phyloP scores from a whole-genome alignment of 192 early-diverging fungal species.

The Obelidium mucronatum region DNA sequence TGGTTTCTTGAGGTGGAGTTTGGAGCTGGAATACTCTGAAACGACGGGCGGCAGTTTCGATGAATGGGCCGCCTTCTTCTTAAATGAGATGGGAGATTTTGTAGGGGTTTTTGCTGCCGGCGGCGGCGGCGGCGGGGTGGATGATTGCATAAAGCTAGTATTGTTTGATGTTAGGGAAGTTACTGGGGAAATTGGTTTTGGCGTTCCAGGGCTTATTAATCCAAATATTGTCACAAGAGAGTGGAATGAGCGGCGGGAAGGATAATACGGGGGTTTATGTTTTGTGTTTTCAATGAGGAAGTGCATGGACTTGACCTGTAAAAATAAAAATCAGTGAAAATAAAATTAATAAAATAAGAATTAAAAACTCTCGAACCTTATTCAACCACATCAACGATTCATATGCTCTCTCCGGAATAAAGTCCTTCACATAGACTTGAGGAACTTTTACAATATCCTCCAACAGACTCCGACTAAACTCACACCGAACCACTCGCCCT shows the following conservation, averaged over 20 bases:
- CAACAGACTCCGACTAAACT: background rate
- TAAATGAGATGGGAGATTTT: background rate
- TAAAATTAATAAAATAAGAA: background rate
- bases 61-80: background rate
- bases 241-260: background rate
- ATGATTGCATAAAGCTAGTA: too few species aligned
- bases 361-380: background rate
- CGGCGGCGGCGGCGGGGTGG: too few species aligned
- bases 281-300: conserved; percentile 20
- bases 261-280: background rate
- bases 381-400: conserved; percentile 2
- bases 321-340: background rate
- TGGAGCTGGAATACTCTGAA: too few species aligned
- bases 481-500: background rate
- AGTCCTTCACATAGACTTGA: conserved; percentile 9
- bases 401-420: conserved; percentile 24
- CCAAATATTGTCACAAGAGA: conserved; percentile 7
- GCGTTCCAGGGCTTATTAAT: background rate
- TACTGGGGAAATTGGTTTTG: too few species aligned
- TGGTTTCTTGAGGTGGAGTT: too few species aligned
- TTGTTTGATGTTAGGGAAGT: too few species aligned
- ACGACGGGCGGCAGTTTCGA: background rate
- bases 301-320: conserved; percentile 9
- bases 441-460: background rate
- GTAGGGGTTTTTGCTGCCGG: background rate